Percentiles rank a stretch among this genome's conserved stretches.
Evolutionary conservation across 305 asterid genomes (phyloP).

Genomic region (Solanum hybrid): DNA sequence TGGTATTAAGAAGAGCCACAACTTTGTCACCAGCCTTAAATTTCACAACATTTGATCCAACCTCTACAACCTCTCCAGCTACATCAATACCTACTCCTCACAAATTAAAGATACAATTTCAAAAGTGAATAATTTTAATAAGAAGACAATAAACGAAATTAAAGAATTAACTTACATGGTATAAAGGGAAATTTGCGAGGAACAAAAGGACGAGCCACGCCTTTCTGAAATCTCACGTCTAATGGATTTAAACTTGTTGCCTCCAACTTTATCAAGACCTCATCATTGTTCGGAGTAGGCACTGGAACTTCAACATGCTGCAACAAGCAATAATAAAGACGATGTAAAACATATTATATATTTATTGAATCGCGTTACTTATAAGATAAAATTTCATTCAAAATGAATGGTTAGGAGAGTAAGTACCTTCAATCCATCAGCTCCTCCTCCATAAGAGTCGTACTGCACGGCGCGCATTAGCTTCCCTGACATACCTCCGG

Average conservation of each 20-base stretch:
- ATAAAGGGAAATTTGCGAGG: slow-evolving; percentile 32
- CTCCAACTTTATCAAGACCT: slow-evolving; percentile 42
- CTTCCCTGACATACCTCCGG: slow-evolving; percentile 24
- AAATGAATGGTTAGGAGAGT: not conserved
- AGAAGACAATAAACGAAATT: not conserved
- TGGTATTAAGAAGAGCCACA: slow-evolving; percentile 16
- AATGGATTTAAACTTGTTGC: slow-evolving; percentile 54
- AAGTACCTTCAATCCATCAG: slow-evolving; percentile 41
- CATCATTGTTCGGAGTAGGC: slow-evolving; percentile 41
- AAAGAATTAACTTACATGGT: slow-evolving; percentile 23
- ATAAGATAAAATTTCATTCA: not conserved
- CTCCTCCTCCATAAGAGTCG: slow-evolving; percentile 32
- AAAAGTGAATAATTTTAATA: not conserved
- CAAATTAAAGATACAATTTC: not conserved
- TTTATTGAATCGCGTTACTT: not conserved
- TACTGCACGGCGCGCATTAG: slow-evolving; percentile 47
- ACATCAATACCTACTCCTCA: slow-evolving; percentile 27
- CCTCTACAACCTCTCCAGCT: slow-evolving; percentile 31
- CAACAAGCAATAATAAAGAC: not conserved
- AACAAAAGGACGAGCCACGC: slow-evolving; percentile 31
- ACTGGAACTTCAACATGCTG: slow-evolving; percentile 52
- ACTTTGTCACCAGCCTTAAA: slow-evolving; percentile 37
- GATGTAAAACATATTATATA: not conserved
- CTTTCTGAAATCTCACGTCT: slow-evolving; percentile 42
- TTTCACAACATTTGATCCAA: slow-evolving; percentile 24